phyloP scores from a whole-genome alignment of 139 green algal genomes.

The Edaphochlamys debaryana region DNA sequence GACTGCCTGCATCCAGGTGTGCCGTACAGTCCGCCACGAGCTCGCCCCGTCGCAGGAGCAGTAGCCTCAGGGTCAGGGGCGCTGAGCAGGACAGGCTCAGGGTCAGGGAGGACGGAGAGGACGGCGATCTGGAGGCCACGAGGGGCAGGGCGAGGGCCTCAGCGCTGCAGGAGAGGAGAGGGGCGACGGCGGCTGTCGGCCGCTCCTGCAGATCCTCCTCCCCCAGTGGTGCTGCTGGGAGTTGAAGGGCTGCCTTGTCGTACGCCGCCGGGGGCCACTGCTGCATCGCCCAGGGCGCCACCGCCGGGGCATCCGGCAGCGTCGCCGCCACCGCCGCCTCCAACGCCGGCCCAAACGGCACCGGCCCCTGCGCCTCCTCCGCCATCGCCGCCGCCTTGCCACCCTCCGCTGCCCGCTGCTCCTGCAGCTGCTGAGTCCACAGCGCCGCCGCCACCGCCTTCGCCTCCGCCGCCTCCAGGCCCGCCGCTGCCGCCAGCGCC shows the following conservation, averaged over 20 bases:
- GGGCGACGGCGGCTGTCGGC: too few relatives aligned
- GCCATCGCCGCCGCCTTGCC: too few relatives aligned
- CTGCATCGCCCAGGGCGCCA: not conserved
- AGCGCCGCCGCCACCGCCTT: not conserved
- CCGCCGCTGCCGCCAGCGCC: not conserved
- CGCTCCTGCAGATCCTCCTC: too few relatives aligned
- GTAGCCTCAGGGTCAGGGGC: not conserved
- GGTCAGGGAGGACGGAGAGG: not conserved
- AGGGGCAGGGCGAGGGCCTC: slow-evolving; percentile 59
- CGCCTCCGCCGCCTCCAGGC: not conserved
- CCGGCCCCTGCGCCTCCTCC: too few relatives aligned
- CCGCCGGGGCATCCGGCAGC: not conserved
- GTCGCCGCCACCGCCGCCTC: not conserved
- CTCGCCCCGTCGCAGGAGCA: not conserved
- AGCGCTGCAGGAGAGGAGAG: too few relatives aligned
- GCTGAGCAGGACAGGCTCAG: not conserved
- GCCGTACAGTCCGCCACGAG: not conserved
- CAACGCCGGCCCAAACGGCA: too few relatives aligned
- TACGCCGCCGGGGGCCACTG: not conserved
- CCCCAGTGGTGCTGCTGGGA: too few relatives aligned
- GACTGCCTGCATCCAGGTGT: not conserved
- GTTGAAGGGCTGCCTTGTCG: not conserved
- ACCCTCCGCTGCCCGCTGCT: not conserved
- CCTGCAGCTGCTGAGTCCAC: slow-evolving; percentile 1
- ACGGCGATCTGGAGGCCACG: slow-evolving; percentile 77